A percentile compares a stretch with the other conserved stretches of the same genome.
Conservation (phyloP, 805 yeast genomes). For the Maudiozyma turicensis region DNA sequence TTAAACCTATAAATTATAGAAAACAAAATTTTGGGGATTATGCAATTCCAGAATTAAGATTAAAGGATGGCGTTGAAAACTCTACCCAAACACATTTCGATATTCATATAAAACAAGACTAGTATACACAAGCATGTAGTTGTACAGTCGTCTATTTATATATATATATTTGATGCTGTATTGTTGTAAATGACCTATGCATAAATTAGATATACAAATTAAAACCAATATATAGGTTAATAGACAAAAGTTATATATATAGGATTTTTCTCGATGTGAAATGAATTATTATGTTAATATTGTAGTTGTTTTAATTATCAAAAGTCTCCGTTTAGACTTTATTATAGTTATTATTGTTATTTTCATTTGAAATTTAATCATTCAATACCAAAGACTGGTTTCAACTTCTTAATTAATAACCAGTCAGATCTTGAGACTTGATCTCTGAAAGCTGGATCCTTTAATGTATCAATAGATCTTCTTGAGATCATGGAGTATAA, state of each 20-base stretch:
- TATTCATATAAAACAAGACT: constrained; percentile 6
- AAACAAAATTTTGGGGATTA: constrained; percentile 18
- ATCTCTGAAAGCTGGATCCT: constrained; percentile 96
- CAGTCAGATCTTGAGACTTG: constrained; percentile 93
- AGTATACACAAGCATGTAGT: background rate
- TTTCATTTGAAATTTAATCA: constrained; percentile 10
- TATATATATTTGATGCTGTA: background rate
- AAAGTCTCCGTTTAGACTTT: background rate
- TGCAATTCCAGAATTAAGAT: constrained; percentile 5
- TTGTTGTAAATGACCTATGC: background rate
- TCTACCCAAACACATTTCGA: constrained; percentile 8
- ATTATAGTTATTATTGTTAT: background rate
- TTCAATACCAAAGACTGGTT: constrained; percentile 75
- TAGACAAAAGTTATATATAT: background rate
- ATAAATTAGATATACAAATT: constrained; percentile 1
- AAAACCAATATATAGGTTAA: background rate
- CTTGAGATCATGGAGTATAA: constrained; percentile 86
- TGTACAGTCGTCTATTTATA: background rate
- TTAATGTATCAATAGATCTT: constrained; percentile 90
- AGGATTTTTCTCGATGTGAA: background rate
- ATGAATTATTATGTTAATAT: background rate
- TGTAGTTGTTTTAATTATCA: background rate
- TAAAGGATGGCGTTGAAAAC: constrained; percentile 11
- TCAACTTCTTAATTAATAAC: constrained; percentile 81
- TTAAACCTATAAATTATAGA: constrained; percentile 12